Conservation (phyloP, 176 grass and related monocot species). For the Zoysia japonica region DNA sequence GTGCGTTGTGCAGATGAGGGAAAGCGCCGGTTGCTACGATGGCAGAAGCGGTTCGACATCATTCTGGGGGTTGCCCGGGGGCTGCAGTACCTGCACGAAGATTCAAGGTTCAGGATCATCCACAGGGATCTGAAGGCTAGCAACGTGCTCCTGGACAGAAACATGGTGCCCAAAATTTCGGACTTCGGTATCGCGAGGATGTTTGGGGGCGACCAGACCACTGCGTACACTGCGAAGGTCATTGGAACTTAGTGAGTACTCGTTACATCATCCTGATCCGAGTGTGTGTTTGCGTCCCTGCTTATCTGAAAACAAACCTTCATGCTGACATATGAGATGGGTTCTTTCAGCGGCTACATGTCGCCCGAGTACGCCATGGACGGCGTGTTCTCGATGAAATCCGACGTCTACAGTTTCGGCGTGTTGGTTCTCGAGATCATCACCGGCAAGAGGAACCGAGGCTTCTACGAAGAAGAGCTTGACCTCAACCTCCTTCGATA, state of each 20-base stretch:
- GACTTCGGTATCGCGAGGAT: conserved; percentile 53
- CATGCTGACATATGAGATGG: not conserved
- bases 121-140: conserved; percentile 48
- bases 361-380: conserved; percentile 52
- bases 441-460: conserved; percentile 35
- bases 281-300: not conserved
- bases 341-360: conserved; percentile 48
- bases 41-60: conserved; percentile 42
- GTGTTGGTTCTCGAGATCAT: conserved; percentile 40
- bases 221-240: conserved; percentile 39
- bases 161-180: conserved; percentile 48
- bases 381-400: conserved; percentile 51
- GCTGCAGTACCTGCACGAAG: conserved; percentile 51
- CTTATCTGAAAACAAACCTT: not conserved
- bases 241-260: conserved; percentile 56
- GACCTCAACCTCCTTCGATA: conserved; percentile 48
- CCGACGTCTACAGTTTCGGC: conserved; percentile 46
- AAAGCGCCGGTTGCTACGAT: conserved; percentile 31
- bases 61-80: conserved; percentile 43
- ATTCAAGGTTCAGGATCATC: conserved; percentile 56
- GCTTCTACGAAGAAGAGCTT: conserved; percentile 27
- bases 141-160: conserved; percentile 46
- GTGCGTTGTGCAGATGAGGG: conserved; percentile 30
- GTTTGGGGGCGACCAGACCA: conserved; percentile 55
- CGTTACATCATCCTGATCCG: too few relatives aligned